Base-by-base conservation (phyloP, 1,284 basidiomycete genomes). In the Trichosporon coremiiforme region DNA sequence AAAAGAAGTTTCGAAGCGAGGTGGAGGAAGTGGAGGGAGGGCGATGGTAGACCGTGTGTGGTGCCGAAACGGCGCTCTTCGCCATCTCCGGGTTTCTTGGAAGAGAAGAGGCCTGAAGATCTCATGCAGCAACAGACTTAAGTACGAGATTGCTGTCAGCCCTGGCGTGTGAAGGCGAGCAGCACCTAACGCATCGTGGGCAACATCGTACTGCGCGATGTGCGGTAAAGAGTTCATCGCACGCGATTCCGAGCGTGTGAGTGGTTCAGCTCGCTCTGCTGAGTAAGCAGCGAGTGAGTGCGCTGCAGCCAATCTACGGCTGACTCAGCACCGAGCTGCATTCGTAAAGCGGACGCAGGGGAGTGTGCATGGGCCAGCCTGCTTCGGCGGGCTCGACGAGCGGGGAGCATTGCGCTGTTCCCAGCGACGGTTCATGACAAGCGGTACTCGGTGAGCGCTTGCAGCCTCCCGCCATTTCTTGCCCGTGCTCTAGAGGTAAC, bases 11-110 rank as follows among this genome's bases (percentile, higher is more conserved):
- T 12, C 17, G n/a, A 20, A 22, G 47, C n/a, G 47, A 53, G 4
- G 47, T 53, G 47, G 47, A 53, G 47, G 47, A 53, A n/a, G 47
- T 53, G 47, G 47, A 53, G 47, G 47, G 10, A 53, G 47, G 47
- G 47, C 4, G 47, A 53, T 20, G 6, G 13, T 3, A 53, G 47
- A 17, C 47, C 47, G 47, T 53, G 47, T 53, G 47, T 22, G 47
- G 1, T 4, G 20, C 47, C 9, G 47, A 53, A 53, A 22, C 20
- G 20, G 47, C 47, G 2, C 1, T 5, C 1, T 9, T 53, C 47
- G 47, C 47, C 4, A 20, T 53, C 3, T 2, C 47, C 2, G 6
- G 15, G n/a, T n/a, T 53, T 53, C 47, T 53, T 22, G 47, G 47
- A n/a, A 22, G 45, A 53, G 41, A 10, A 45, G 10, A 10, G 4